Conservation (phyloP, 352 stramenopile species). For the Phytopythium chamaehyphon region DNA sequence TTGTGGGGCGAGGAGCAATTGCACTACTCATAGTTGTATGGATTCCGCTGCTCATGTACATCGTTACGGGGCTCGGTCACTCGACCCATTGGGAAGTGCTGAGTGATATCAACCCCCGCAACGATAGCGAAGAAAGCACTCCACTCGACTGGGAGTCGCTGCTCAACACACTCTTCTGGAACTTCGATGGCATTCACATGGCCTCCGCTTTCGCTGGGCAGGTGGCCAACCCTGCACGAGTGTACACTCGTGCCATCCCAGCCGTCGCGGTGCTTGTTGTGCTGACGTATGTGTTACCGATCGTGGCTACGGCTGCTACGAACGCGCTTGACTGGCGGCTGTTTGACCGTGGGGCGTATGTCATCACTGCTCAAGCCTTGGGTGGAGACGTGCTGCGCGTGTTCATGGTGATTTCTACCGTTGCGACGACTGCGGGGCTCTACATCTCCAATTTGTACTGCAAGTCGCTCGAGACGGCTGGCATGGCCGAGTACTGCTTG, state of each 20-base stretch:
- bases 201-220: constrained; percentile 84
- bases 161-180: constrained; percentile 94
- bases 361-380: constrained; percentile 53
- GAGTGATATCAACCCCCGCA: constrained; percentile 5
- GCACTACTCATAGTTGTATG: constrained; percentile 67
- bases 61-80: constrained; percentile 14
- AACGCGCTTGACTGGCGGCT: constrained; percentile 33
- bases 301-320: constrained; percentile 67
- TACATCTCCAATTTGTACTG: constrained; percentile 89
- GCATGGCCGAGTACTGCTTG: constrained; percentile 68
- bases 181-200: constrained; percentile 88
- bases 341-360: constrained; percentile 85
- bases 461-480: constrained; percentile 76
- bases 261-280: constrained; percentile 55
- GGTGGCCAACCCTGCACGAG: constrained; percentile 63
- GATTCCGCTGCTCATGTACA: constrained; percentile 75
- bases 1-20: constrained; percentile 59
- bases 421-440: constrained; percentile 82
- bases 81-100: constrained; percentile 10
- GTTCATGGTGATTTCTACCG: constrained; percentile 74
- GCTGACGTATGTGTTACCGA: constrained; percentile 78
- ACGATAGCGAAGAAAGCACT: background rate
- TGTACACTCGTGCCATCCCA: constrained; percentile 74
- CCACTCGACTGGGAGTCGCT: constrained; percentile 52
- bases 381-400: constrained; percentile 68